Evolutionary conservation across 176 grass and related monocot species (phyloP), one percentile per base, ranked within the genome.

Genomic region (Musa beccarii): DNA sequence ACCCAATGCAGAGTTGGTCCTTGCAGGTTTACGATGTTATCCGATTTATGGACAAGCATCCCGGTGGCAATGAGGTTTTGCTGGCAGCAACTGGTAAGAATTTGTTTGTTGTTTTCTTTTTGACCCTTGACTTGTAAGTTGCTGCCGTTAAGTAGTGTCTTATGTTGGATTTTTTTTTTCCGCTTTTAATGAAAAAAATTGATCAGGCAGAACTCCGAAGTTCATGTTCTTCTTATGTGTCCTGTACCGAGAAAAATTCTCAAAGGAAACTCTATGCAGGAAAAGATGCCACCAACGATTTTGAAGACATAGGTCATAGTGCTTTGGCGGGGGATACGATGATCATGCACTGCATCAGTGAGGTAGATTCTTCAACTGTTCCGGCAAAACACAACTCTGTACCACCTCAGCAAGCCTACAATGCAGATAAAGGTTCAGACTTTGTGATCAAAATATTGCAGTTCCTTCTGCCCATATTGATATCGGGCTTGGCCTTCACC

Each of bases 11-110:
- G 72, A 53, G 65, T 50, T 71, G 9, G 1, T 50, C 14, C 34
- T 51, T 76, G 28, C 76, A 92, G 93, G 93, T 96, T 78, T 96
- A 89, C 78, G 90, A 97, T 87, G 80, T 97, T 3, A 89, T 88
- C 66, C 64, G 68, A 82, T 97, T 91, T 81, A 97, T 91, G 94
- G 88, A 93, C 63, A 88, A 97, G 72, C 94, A 97, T 86, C 94
- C 88, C 8, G 94, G 94, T 26, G 90, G 94, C 68, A 90, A 93
- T 77, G 94, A 97, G 53, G 88, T 93, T 78, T 68, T 97, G 79
- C 80, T 93, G 68, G 90, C 90, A 10, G 87, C 62, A 61, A 87
- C 78, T 64, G 90, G 90, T 97, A 82, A 72, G 52, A 68, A 68
- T 55, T 52, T 24, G 10, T 14, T 51, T 3, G 6, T 72, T 29